Evolutionary conservation across 1,284 basidiomycete genomes (phyloP).

Genomic region (Ceratobasidium sp.): DNA sequence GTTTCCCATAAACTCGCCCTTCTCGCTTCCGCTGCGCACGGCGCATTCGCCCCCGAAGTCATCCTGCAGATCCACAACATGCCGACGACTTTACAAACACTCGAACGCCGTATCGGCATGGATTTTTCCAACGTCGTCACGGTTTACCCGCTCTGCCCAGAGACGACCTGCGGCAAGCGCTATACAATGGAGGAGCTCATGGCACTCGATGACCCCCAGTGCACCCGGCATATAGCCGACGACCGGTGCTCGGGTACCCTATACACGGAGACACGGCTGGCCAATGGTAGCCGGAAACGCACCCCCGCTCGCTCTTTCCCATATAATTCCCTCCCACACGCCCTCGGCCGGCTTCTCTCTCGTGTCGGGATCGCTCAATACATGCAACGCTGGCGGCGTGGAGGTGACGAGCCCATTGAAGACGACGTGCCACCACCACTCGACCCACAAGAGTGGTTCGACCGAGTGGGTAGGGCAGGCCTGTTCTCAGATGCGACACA

Average conservation of each 20-base stretch:
- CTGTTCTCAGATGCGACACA: background rate
- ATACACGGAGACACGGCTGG: conserved; percentile 1
- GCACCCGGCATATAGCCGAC: background rate
- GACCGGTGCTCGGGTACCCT: background rate
- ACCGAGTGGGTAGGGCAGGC: background rate
- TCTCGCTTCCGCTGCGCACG: background rate
- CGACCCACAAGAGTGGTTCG: background rate
- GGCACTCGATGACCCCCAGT: conserved; percentile 2
- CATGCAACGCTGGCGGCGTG: background rate
- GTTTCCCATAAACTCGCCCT: background rate
- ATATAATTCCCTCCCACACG: background rate
- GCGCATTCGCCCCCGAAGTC: background rate
- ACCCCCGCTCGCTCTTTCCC: conserved; percentile 11
- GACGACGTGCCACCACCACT: background rate
- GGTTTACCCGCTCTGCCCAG: background rate
- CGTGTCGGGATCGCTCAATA: background rate
- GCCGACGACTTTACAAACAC: background rate
- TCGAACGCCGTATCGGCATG: conserved; percentile 18
- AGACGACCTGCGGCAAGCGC: background rate
- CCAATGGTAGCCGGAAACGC: conserved; percentile 4
- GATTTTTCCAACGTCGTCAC: background rate
- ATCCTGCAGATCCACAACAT: background rate
- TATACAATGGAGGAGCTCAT: background rate
- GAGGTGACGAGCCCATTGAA: background rate
- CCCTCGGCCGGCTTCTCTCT: conserved; percentile 7